phyloP scores from a whole-genome alignment of 345 rosid species.

The Ailanthus altissimus region DNA sequence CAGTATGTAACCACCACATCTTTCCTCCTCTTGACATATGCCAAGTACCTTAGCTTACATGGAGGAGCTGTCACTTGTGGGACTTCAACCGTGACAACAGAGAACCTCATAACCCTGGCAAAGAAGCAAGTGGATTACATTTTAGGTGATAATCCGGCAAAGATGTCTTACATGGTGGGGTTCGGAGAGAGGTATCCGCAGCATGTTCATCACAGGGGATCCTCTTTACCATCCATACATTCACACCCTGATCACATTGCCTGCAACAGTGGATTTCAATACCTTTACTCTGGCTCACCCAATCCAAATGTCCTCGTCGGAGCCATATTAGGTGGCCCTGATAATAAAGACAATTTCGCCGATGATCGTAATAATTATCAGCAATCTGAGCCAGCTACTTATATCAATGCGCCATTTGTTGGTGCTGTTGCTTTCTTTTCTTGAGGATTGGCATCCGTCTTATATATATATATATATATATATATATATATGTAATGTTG shows the following conservation, averaged over 20 bases:
- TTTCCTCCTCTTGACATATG: slow-evolving; percentile 64
- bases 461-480: too few relatives aligned
- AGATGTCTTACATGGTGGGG: slow-evolving; percentile 90
- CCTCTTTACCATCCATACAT: slow-evolving; percentile 67
- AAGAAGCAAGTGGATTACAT: slow-evolving; percentile 84
- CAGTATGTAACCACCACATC: slow-evolving; percentile 66
- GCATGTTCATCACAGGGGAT: slow-evolving; percentile 85
- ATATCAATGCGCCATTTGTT: slow-evolving; percentile 72
- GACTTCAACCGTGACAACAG: slow-evolving; percentile 36
- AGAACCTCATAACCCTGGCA: slow-evolving; percentile 45
- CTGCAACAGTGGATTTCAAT: slow-evolving; percentile 57
- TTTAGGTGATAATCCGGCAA: slow-evolving; percentile 77
- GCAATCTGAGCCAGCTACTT: slow-evolving; percentile 77
- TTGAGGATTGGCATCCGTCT: background rate
- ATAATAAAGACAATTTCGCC: slow-evolving; percentile 49
- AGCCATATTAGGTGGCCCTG: slow-evolving; percentile 71
- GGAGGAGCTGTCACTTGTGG: slow-evolving; percentile 51
- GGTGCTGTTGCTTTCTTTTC: slow-evolving; percentile 67
- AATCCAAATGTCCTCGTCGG: slow-evolving; percentile 67
- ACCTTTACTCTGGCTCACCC: slow-evolving; percentile 46
- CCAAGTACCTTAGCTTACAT: slow-evolving; percentile 52
- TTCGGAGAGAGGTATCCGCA: slow-evolving; percentile 73
- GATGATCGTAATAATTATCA: slow-evolving; percentile 65
- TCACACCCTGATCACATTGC: slow-evolving; percentile 51
- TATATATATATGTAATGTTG: background rate